Percentiles rank a stretch among this genome's conserved stretches.
Evolutionary conservation across 148 eudicot species (phyloP).

Genomic region (Vaccinium corymbosum): DNA sequence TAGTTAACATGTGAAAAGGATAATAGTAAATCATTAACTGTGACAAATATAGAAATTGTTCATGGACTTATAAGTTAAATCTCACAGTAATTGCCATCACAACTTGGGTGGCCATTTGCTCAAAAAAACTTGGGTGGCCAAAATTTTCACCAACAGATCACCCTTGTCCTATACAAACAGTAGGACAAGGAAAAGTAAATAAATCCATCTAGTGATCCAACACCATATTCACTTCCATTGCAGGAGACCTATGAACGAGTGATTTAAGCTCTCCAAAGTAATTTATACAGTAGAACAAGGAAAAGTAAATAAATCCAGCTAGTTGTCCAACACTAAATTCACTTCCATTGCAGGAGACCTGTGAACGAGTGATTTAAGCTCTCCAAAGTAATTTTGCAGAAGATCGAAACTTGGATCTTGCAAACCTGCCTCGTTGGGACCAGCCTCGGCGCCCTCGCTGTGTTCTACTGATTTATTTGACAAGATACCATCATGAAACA

Average conservation of each 20-base stretch:
- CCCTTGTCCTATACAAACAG: background rate
- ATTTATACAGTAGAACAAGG: slow-evolving; percentile 13
- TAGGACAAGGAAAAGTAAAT: background rate
- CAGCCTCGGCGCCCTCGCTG: slow-evolving; percentile 16
- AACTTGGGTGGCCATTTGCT: too few species aligned
- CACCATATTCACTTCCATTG: slow-evolving; percentile 32
- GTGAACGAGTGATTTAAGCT: slow-evolving; percentile 48
- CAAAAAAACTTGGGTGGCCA: too few species aligned
- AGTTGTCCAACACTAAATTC: slow-evolving; percentile 21
- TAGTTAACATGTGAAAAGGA: background rate
- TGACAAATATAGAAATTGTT: background rate
- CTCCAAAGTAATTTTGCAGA: slow-evolving; percentile 36
- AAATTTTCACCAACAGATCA: background rate
- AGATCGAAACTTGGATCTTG: slow-evolving; percentile 21
- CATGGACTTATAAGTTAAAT: background rate
- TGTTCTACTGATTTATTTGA: slow-evolving; percentile 21
- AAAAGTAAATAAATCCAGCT: background rate
- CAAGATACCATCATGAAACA: slow-evolving; percentile 43
- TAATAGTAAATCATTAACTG: background rate
- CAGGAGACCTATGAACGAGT: slow-evolving; percentile 38
- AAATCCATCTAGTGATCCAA: slow-evolving; percentile 12
- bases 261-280: slow-evolving; percentile 41
- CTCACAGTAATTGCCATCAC: background rate
- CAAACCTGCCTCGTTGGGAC: slow-evolving; percentile 14
- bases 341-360: slow-evolving; percentile 36